Evolutionary conservation across 441 rosid genomes (phyloP).

Genomic region (Geranium incanum): DNA sequence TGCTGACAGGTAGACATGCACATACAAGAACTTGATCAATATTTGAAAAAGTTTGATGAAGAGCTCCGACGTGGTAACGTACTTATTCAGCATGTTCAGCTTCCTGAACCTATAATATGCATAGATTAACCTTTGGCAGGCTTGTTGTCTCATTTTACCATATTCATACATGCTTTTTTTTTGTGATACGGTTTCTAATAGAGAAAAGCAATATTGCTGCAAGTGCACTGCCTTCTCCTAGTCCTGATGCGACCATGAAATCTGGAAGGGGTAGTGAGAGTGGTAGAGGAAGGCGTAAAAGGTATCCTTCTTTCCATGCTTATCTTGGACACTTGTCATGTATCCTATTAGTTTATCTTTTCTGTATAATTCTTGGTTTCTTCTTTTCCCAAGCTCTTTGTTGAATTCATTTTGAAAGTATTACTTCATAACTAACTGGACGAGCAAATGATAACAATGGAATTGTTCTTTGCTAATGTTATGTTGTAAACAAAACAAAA

Average conservation of each 20-base stretch:
- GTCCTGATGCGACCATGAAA: slow-evolving; percentile 39
- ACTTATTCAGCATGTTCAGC: slow-evolving; percentile 11
- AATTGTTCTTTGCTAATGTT: too few relatives aligned
- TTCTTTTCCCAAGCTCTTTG: background rate
- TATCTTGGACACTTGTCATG: slow-evolving; percentile 8
- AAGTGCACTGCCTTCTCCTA: slow-evolving; percentile 36
- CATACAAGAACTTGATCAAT: slow-evolving; percentile 90
- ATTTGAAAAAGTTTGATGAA: slow-evolving; percentile 65
- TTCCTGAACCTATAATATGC: background rate
- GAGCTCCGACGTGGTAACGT: slow-evolving; percentile 68
- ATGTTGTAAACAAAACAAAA: too few relatives aligned
- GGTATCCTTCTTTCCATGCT: slow-evolving; percentile 39
- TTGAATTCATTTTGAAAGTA: background rate
- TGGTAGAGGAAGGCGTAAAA: slow-evolving; percentile 95
- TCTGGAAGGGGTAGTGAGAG: slow-evolving; percentile 65
- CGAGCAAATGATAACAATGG: background rate
- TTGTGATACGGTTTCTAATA: slow-evolving; percentile 23
- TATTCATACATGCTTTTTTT: slow-evolving; percentile 4
- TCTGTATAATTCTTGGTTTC: background rate
- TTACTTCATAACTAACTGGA: background rate
- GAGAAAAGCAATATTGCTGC: slow-evolving; percentile 59
- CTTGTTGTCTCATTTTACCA: background rate
- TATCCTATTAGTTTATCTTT: slow-evolving; percentile 6
- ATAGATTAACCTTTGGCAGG: slow-evolving; percentile 2
- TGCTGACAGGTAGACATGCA: slow-evolving; percentile 82